phyloP scores from a whole-genome alignment of 306 rosid species.

The Pterocarpus santalinus region DNA sequence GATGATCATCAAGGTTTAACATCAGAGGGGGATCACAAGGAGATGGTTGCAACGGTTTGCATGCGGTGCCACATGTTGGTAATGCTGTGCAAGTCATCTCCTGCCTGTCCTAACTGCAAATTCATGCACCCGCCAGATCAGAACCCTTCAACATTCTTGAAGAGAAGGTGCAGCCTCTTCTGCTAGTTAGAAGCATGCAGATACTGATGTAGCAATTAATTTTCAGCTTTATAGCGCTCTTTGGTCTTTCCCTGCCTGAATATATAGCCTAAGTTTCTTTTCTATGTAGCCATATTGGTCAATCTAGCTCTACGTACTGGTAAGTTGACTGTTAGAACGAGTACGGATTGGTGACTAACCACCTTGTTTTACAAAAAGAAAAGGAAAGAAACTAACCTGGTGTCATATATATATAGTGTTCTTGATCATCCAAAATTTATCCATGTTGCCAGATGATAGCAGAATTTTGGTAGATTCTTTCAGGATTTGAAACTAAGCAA shows the following conservation, averaged over 20 bases:
- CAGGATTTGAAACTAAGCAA: conserved; percentile 12
- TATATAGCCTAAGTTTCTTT: conserved; percentile 5
- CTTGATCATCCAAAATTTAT: conserved; percentile 33
- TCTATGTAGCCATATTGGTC: conserved; percentile 26
- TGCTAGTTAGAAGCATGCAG: conserved; percentile 37
- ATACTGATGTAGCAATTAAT: conserved; percentile 18
- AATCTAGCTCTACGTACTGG: conserved; percentile 30
- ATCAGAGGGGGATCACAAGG: conserved; percentile 61
- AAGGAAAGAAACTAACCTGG: conserved; percentile 31
- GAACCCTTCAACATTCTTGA: conserved; percentile 65
- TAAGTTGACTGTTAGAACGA: conserved; percentile 12
- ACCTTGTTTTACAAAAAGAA: not conserved
- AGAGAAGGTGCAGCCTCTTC: conserved; percentile 62
- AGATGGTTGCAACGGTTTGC: conserved; percentile 95
- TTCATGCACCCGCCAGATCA: conserved; percentile 79
- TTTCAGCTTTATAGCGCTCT: conserved; percentile 33
- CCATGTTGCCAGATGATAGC: conserved; percentile 10
- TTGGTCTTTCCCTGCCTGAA: not conserved
- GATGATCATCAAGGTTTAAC: conserved; percentile 52
- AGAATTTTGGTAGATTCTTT: not conserved
- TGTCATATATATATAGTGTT: conserved; percentile 40
- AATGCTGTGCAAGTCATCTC: conserved; percentile 88
- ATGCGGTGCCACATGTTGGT: conserved; percentile 86
- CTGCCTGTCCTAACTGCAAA: conserved; percentile 95
- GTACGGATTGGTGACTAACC: conserved; percentile 33